A percentile compares a stretch with the other conserved stretches of the same genome.
Evolutionary conservation across 805 yeast species (phyloP).

Genomic region (Candida ascalaphidarum): DNA sequence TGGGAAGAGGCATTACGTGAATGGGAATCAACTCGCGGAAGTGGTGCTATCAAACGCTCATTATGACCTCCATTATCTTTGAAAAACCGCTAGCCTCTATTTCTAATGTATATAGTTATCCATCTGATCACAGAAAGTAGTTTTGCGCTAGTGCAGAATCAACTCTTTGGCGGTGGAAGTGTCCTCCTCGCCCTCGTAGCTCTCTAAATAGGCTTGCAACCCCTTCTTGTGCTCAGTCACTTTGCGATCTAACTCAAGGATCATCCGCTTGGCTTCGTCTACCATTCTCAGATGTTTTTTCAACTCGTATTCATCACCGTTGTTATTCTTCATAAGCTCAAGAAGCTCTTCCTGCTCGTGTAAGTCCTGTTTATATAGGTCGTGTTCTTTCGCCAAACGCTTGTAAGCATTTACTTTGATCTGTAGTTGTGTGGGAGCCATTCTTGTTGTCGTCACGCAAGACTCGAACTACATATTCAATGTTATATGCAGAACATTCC

Average conservation of each 20-base stretch:
- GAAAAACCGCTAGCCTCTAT: too few relatives aligned
- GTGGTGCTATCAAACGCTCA: conserved; percentile 42
- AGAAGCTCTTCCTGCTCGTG: conserved; percentile 43
- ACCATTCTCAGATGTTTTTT: conserved; percentile 37
- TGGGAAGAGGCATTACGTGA: conserved; percentile 43
- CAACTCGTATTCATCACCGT: conserved; percentile 57
- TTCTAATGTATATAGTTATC: too few relatives aligned
- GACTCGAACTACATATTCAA: too few relatives aligned
- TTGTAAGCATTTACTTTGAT: conserved; percentile 64
- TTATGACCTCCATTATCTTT: too few relatives aligned
- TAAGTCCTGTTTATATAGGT: conserved; percentile 51
- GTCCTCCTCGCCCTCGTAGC: conserved; percentile 27
- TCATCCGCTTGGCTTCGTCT: conserved; percentile 31
- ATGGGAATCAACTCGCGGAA: conserved; percentile 18
- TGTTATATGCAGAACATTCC: too few relatives aligned
- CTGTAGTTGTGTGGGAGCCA: conserved; percentile 66
- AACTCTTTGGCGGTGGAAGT: conserved; percentile 15
- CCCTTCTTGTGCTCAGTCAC: conserved; percentile 23
- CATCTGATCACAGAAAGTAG: too few relatives aligned
- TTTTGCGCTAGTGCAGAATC: conserved; percentile 1
- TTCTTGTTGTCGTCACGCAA: too few relatives aligned
- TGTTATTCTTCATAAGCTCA: conserved; percentile 34
- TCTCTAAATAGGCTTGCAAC: conserved; percentile 30
- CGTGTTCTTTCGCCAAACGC: conserved; percentile 61
- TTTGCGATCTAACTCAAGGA: conserved; percentile 13